phyloP scores from a whole-genome alignment of 345 rosid genomes.

The Gossypium thurberi region DNA sequence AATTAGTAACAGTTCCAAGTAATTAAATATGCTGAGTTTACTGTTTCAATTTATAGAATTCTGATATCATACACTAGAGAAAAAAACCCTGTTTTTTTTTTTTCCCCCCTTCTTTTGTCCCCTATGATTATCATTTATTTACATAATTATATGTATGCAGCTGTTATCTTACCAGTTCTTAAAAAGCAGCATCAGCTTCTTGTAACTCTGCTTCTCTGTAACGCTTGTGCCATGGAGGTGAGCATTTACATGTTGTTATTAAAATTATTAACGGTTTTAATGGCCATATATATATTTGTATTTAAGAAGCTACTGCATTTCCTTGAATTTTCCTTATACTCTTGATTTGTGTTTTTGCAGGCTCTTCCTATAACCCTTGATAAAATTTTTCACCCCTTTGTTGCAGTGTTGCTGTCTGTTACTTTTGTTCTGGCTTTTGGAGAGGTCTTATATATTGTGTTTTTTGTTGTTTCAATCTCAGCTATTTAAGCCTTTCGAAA shows the following conservation, averaged over 20 bases:
- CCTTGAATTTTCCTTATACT: background rate
- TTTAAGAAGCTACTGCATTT: background rate
- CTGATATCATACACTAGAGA: background rate
- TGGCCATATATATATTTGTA: background rate
- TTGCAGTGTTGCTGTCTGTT: constrained; percentile 72
- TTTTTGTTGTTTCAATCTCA: constrained; percentile 8
- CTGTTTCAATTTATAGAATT: background rate
- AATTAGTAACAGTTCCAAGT: background rate
- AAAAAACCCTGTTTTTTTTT: background rate
- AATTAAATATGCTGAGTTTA: background rate
- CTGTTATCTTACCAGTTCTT: constrained; percentile 70
- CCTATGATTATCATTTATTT: background rate
- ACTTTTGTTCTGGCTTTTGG: constrained; percentile 81
- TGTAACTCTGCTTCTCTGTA: constrained; percentile 70
- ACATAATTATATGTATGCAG: constrained; percentile 22
- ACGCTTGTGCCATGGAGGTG: constrained; percentile 87
- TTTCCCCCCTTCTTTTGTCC: background rate
- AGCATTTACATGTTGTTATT: background rate
- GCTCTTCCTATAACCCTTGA: constrained; percentile 78
- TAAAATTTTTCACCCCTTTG: constrained; percentile 72
- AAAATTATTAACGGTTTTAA: background rate
- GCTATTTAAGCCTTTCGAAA: background rate
- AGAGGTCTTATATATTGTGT: constrained; percentile 39
- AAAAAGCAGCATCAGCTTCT: constrained; percentile 80
- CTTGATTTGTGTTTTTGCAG: constrained; percentile 29